Conservation (phyloP, 441 rosid genomes). For the Bocquillonia castaneifolia region DNA sequence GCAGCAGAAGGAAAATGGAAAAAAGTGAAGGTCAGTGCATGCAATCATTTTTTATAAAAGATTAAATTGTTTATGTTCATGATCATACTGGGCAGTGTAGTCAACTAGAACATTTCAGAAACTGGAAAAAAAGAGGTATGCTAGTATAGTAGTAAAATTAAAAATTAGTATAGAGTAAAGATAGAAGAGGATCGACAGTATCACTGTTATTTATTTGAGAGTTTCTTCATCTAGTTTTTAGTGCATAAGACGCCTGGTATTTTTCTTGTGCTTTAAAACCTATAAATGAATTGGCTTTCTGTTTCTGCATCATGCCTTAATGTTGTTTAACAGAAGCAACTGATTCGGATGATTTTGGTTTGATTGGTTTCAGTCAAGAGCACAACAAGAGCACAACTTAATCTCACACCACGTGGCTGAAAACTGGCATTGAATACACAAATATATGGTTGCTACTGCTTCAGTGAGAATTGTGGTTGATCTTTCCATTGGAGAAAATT, state of each 20-base stretch:
- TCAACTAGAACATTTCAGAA: background rate
- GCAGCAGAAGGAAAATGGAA: conserved; percentile 73
- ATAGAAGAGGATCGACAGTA: background rate
- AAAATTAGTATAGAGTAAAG: background rate
- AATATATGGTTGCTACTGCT: background rate
- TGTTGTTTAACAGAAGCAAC: background rate
- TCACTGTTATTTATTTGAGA: background rate
- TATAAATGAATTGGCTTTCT: too few relatives aligned
- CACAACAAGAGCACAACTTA: conserved; percentile 24
- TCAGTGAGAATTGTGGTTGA: background rate
- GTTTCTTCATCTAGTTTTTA: background rate
- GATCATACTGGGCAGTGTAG: background rate
- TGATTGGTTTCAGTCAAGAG: conserved; percentile 35
- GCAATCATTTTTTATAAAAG: background rate
- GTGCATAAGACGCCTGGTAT: background rate
- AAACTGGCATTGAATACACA: conserved; percentile 29
- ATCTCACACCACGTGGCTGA: conserved; percentile 24
- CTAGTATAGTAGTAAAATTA: background rate
- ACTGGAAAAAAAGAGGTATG: background rate
- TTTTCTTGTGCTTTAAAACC: background rate
- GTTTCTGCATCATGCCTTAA: background rate
- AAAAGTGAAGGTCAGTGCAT: conserved; percentile 48
- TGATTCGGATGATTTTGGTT: conserved; percentile 13
- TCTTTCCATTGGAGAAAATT: background rate
- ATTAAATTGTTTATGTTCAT: background rate